These are phyloP conservation scores for Tritrichomonas foetus DNA, from an alignment of 208 protist species.

Conservation along the genomic window DNA sequence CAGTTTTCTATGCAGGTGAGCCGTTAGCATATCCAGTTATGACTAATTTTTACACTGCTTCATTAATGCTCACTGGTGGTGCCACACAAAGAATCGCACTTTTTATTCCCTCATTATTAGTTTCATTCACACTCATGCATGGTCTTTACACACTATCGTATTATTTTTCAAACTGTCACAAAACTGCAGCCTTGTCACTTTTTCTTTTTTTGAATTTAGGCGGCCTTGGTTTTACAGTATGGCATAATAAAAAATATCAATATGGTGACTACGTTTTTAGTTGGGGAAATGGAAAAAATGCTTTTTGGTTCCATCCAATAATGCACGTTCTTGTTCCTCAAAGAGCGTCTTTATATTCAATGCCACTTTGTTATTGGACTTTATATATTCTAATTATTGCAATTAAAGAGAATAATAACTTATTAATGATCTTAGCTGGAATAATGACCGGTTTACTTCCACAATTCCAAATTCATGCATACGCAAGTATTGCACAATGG, in stretches of 20 bases:
- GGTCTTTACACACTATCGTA: not conserved
- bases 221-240: not conserved
- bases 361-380: not conserved
- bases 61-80: not conserved
- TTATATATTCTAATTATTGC: not conserved
- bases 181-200: not conserved
- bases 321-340: not conserved
- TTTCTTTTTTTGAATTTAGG: not conserved
- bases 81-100: not conserved
- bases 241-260: not conserved
- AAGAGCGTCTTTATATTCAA: not conserved
- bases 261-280: not conserved
- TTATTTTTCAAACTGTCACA: not conserved
- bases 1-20: not conserved
- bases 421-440: not conserved
- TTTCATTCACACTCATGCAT: not conserved
- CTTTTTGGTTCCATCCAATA: constrained; percentile 9
- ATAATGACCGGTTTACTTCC: not conserved
- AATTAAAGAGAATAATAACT: not conserved
- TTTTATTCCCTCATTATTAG: not conserved
- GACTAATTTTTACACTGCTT: not conserved
- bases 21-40: not conserved
- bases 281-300: not conserved
- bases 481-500: not conserved
- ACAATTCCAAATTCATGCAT: not conserved